Evolutionary conservation across 164 flowering plant species (phyloP), one percentile per base, ranked within the genome.

Genomic region (Kalanchoe fedtschenkoi): DNA sequence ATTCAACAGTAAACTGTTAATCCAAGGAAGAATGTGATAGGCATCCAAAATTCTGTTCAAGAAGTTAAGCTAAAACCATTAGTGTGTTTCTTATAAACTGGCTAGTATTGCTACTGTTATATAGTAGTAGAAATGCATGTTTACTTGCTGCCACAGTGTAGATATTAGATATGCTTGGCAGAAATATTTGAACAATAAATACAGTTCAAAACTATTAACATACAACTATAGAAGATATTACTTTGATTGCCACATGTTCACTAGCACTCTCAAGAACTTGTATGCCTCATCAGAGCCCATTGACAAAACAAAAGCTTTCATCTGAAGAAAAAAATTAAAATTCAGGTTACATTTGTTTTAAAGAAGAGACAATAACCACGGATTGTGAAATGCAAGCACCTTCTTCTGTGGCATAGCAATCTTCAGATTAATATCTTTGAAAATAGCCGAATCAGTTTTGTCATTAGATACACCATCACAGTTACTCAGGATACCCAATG

Each of bases 11-110:
- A 89, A 74, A 67, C 66, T 60, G 62, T 63, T 77, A 64, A 92
- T 81, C 96, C 96, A 92, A 55, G 88, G 88, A 67, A 92, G 83
- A 70, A 86, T 75, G 66, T 70, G 66, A 54, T 78, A 77, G 68
- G 79, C 87, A 67, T 68, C 71, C 60, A 62, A 63, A 37, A 83
- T 72, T 72, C 96, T 92, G 85, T 47, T 47, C 55, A 47, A 0
- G 30, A 47, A n/a, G n/a, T n/a, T 47, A 47, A 47, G 11, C 55
- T 14, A 47, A 24, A 47, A 24, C 7, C n/a, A 47, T 47, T 47
- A 47, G 9, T 47, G 3, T 3, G 22, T 26, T 7, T 24, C 54
- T 7, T 5, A 44, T 6, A 19, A 41, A 41, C 13, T 41, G 13
- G 44, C 19, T 41, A n/a, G 44, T 29, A 26, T n/a, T 6, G 35